phyloP scores from a whole-genome alignment of 768 basidiomycete genomes.

The Hypholoma sublateritium region DNA sequence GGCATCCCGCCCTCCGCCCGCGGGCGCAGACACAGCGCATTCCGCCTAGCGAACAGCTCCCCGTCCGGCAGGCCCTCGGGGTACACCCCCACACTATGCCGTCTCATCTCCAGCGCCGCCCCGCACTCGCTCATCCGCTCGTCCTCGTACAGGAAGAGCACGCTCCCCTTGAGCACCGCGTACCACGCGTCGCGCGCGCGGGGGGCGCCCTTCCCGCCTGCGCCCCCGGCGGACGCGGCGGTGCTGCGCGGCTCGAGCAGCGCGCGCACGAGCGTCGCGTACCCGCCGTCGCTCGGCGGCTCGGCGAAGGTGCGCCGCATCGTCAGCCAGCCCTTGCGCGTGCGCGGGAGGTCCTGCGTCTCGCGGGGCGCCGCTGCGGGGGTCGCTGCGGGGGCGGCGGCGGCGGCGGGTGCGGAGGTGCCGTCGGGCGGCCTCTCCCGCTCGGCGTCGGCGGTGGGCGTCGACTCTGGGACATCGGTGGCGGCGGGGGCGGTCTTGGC shows the following conservation, averaged over 20 bases:
- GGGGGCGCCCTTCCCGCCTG: slow-evolving; percentile 84
- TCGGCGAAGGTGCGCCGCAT: slow-evolving; percentile 81
- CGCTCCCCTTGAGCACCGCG: slow-evolving; percentile 86
- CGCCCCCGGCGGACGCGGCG: slow-evolving; percentile 72
- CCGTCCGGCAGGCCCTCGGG: slow-evolving; percentile 79
- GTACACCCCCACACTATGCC: slow-evolving; percentile 74
- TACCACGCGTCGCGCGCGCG: slow-evolving; percentile 92
- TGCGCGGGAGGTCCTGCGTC: slow-evolving; percentile 57
- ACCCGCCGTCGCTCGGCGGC: slow-evolving; percentile 57
- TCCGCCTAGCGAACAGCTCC: slow-evolving; percentile 88
- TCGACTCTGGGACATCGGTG: slow-evolving; percentile 38
- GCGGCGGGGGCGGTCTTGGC: slow-evolving; percentile 26
- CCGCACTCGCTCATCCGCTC: slow-evolving; percentile 89
- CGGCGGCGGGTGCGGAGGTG: background rate
- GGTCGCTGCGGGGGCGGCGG: background rate
- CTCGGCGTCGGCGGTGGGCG: slow-evolving; percentile 56
- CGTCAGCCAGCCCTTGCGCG: slow-evolving; percentile 82
- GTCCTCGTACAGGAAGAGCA: slow-evolving; percentile 92
- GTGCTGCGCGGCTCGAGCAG: slow-evolving; percentile 65
- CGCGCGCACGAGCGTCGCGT: slow-evolving; percentile 77
- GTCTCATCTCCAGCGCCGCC: slow-evolving; percentile 83
- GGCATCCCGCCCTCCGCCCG: slow-evolving; percentile 41
- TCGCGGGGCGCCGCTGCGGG: slow-evolving; percentile 12
- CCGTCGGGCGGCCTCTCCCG: background rate
- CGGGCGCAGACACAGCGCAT: slow-evolving; percentile 78